Percentiles rank a stretch among this genome's conserved stretches.
Conservation (phyloP, 768 basidiomycete species). For the Vararia minispora region DNA sequence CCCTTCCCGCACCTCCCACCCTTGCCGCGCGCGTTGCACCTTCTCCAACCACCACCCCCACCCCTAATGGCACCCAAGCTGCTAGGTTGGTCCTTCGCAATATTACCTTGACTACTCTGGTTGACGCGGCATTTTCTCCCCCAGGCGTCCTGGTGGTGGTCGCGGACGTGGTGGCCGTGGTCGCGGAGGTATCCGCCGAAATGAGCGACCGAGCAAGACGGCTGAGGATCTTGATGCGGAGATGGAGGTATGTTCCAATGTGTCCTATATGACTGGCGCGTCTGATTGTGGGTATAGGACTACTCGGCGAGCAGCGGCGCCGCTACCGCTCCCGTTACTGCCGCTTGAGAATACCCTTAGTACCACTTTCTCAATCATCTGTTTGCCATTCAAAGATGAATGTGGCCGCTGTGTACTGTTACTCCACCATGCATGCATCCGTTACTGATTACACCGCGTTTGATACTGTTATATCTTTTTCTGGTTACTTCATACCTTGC, state of each 20-base stretch:
- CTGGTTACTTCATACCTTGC: no score
- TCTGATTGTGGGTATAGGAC: constrained; percentile 48
- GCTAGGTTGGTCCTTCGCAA: constrained; percentile 24
- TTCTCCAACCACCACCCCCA: constrained; percentile 33
- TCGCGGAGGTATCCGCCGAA: constrained; percentile 31
- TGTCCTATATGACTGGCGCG: no score
- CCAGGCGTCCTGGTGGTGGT: constrained; percentile 9
- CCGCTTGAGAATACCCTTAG: no score
- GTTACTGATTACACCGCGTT: no score
- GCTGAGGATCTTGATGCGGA: constrained; percentile 93
- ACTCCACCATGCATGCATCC: no score
- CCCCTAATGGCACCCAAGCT: constrained; percentile 20
- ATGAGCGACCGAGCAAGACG: constrained; percentile 63
- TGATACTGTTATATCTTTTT: no score
- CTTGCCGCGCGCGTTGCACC: constrained; percentile 83
- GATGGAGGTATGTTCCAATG: constrained; percentile 71
- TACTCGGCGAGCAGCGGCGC: constrained; percentile 51
- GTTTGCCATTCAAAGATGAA: no score
- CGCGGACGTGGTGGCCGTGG: constrained; percentile 37
- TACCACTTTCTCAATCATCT: no score
- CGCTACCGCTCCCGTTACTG: constrained; percentile 22
- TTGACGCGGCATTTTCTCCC: neutral
- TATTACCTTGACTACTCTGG: constrained; percentile 22
- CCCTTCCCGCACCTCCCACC: constrained; percentile 45
- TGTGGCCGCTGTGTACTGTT: no score